Percentiles rank a stretch among this genome's conserved stretches.
phyloP scores from a whole-genome alignment of 495 filamentous ascomycete species.

The Tuber aestivum region DNA sequence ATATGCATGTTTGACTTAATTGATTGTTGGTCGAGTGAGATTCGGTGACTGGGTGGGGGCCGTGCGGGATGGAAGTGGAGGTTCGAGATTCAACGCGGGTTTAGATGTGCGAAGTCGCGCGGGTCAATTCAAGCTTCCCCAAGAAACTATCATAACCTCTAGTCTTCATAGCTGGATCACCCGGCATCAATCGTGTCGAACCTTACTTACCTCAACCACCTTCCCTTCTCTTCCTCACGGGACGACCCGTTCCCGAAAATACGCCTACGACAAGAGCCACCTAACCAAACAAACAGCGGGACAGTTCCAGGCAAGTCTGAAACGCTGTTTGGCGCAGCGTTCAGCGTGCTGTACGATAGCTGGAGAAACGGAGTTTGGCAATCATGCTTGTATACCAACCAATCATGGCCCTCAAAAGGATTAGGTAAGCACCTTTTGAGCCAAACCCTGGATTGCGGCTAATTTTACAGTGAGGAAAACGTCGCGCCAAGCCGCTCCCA shows the following conservation, averaged over 20 bases:
- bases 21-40: not conserved
- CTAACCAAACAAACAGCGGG: too few species aligned
- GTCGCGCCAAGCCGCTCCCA: too few species aligned
- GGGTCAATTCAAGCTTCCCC: not conserved
- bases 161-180: not conserved
- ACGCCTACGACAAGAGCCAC: not conserved
- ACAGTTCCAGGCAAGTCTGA: too few species aligned
- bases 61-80: not conserved
- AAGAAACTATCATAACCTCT: not conserved
- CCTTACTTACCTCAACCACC: not conserved
- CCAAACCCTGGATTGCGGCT: too few species aligned
- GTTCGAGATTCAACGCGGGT: not conserved
- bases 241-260: not conserved
- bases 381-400: too few species aligned
- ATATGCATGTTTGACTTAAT: not conserved
- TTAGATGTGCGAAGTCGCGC: not conserved
- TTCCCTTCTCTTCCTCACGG: not conserved
- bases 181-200: not conserved
- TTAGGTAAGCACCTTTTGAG: too few species aligned
- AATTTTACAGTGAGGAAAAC: too few species aligned
- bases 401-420: too few species aligned
- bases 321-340: too few species aligned
- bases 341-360: too few species aligned
- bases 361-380: too few species aligned
- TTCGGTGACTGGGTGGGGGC: not conserved